A percentile compares a stretch with the other conserved stretches of the same genome.
Evolutionary conservation across 768 basidiomycete species (phyloP).

Genomic region (Podaxis rugospora): DNA sequence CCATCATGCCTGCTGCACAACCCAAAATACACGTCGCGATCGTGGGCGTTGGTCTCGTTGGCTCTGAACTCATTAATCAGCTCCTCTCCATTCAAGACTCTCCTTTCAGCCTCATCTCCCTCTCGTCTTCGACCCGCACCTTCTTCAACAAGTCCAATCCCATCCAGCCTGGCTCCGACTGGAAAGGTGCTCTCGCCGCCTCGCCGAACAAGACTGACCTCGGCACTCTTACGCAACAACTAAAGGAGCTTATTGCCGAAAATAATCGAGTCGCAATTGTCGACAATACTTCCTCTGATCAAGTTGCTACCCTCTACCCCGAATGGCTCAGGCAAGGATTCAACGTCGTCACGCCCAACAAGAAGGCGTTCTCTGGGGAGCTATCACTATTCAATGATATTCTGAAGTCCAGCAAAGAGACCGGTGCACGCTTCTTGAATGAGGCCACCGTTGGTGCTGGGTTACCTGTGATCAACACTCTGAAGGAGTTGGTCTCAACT

Average conservation of each 20-base stretch:
- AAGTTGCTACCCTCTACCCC: slow-evolving; percentile 79
- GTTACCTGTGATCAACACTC: slow-evolving; percentile 83
- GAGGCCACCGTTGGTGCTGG: slow-evolving; percentile 97
- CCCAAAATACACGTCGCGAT: slow-evolving; percentile 59
- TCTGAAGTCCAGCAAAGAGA: slow-evolving; percentile 48
- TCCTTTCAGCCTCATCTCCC: slow-evolving; percentile 61
- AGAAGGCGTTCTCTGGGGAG: slow-evolving; percentile 87
- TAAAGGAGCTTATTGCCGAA: slow-evolving; percentile 41
- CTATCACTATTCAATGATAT: slow-evolving; percentile 67
- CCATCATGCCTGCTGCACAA: slow-evolving; percentile 20
- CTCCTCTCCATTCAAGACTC: slow-evolving; percentile 56
- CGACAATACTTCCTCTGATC: slow-evolving; percentile 89
- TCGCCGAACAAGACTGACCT: slow-evolving; percentile 47
- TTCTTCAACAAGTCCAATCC: slow-evolving; percentile 49
- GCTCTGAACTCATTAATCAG: slow-evolving; percentile 81
- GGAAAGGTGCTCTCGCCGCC: slow-evolving; percentile 34
- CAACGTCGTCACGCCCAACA: slow-evolving; percentile 93
- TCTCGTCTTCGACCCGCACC: slow-evolving; percentile 63
- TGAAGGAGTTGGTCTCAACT: slow-evolving; percentile 88
- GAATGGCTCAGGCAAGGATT: slow-evolving; percentile 73
- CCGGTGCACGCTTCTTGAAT: slow-evolving; percentile 68
- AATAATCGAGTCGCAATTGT: slow-evolving; percentile 65
- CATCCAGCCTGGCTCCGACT: slow-evolving; percentile 27
- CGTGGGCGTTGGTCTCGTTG: slow-evolving; percentile 91
- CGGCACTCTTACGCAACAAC: slow-evolving; percentile 37